A percentile compares a stretch with the other conserved stretches of the same genome.
phyloP scores from a whole-genome alignment of 1,284 basidiomycete species.

The Apiotrichum gracile region DNA sequence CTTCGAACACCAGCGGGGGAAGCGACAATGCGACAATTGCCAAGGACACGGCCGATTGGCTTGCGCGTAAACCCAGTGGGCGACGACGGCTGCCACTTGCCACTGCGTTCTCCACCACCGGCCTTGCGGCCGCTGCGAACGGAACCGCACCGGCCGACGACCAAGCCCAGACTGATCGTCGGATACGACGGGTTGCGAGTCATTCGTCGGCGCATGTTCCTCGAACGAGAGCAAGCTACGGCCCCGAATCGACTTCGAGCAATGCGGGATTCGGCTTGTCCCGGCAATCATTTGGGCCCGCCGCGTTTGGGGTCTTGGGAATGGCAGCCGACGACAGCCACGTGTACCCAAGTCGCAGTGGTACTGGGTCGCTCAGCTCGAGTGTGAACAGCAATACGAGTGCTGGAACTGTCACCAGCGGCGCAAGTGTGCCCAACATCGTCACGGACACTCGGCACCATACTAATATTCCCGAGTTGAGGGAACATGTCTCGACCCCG shows the following conservation, averaged over 20 bases:
- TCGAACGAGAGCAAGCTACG: neutral
- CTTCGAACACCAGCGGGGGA: neutral
- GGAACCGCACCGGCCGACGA: neutral
- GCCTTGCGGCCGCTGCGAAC: neutral
- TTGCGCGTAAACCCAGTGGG: conserved; percentile 9
- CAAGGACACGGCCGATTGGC: conserved; percentile 14
- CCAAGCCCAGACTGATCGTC: neutral
- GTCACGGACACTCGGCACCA: too few species aligned
- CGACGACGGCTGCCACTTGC: neutral
- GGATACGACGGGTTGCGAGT: neutral
- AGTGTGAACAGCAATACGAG: neutral
- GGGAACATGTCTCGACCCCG: too few species aligned
- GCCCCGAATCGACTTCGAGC: neutral
- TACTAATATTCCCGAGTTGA: too few species aligned
- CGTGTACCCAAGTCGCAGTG: neutral
- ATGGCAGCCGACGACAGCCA: neutral
- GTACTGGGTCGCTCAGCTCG: too few species aligned
- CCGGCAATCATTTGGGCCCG: neutral
- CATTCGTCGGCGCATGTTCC: neutral
- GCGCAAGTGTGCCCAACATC: too few species aligned
- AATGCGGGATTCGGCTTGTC: neutral
- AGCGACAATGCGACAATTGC: neutral
- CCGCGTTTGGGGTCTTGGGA: neutral
- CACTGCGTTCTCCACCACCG: neutral
- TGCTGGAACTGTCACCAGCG: too few species aligned